Conservation (phyloP, 129 eudicot species). For the Artemisia tridentata region DNA sequence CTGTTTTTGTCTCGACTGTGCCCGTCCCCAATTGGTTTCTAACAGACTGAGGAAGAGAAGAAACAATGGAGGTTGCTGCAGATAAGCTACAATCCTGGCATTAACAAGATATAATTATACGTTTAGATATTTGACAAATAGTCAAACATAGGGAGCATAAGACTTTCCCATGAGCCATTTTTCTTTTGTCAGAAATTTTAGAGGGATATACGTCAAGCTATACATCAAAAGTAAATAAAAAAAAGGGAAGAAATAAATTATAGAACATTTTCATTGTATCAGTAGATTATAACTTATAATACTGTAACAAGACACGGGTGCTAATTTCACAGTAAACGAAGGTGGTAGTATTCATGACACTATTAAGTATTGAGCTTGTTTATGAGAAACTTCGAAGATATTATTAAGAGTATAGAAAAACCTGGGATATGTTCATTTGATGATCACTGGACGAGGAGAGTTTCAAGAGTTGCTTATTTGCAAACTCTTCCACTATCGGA, state of each 20-base stretch:
- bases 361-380: not conserved
- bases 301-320: not conserved
- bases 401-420: conserved; percentile 17
- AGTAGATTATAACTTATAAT: too few species aligned
- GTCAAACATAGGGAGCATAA: conserved; percentile 7
- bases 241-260: not conserved
- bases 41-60: conserved; percentile 55
- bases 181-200: not conserved
- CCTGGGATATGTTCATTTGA: conserved; percentile 67
- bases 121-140: not conserved
- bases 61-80: conserved; percentile 53
- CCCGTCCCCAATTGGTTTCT: conserved; percentile 51
- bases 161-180: not conserved
- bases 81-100: conserved; percentile 73
- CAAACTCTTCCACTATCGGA: conserved; percentile 67
- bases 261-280: too few species aligned
- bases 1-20: conserved; percentile 29
- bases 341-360: not conserved
- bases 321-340: not conserved
- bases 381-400: not conserved
- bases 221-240: not conserved
- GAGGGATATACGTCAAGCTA: too few species aligned
- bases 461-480: conserved; percentile 47
- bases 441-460: conserved; percentile 48
- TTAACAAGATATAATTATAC: not conserved